phyloP scores from a whole-genome alignment of 2,329 filamentous ascomycete species.

The Aspergillus costaricaensis region DNA sequence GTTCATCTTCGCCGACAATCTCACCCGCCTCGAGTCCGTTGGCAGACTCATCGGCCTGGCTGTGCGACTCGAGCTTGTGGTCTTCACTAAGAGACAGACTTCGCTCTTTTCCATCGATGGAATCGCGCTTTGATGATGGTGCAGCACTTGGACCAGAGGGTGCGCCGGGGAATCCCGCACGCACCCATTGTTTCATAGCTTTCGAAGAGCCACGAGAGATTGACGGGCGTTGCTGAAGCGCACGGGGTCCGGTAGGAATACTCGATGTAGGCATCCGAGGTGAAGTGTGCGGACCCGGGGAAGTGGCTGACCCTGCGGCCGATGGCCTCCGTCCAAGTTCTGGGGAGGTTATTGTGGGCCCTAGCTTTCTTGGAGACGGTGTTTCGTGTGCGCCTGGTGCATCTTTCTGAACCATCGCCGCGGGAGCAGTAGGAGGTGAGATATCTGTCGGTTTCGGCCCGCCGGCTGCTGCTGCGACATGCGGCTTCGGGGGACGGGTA shows the following conservation, averaged over 20 bases:
- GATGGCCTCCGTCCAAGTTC: slow-evolving; percentile 28
- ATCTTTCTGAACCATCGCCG: slow-evolving; percentile 36
- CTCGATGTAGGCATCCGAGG: slow-evolving; percentile 38
- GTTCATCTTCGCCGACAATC: slow-evolving; percentile 15
- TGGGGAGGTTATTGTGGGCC: slow-evolving; percentile 27
- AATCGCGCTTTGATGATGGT: slow-evolving; percentile 34
- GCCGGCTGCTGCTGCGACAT: slow-evolving; percentile 16
- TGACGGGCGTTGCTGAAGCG: slow-evolving; percentile 38
- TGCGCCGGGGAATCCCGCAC: slow-evolving; percentile 36
- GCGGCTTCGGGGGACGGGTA: slow-evolving; percentile 26
- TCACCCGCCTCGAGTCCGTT: slow-evolving; percentile 20
- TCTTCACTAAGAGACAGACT: slow-evolving; percentile 23
- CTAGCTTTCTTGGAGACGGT: slow-evolving; percentile 21
- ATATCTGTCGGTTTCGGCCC: slow-evolving; percentile 30
- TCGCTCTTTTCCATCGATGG: slow-evolving; percentile 32
- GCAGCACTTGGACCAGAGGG: slow-evolving; percentile 22
- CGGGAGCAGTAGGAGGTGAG: slow-evolving; percentile 41
- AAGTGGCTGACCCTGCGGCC: slow-evolving; percentile 29
- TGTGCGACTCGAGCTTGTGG: slow-evolving; percentile 17
- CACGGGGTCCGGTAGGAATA: slow-evolving; percentile 46
- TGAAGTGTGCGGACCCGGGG: slow-evolving; percentile 39
- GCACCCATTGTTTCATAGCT: slow-evolving; percentile 42
- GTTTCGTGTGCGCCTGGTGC: slow-evolving; percentile 23
- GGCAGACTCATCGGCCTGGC: slow-evolving; percentile 17
- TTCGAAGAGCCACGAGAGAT: slow-evolving; percentile 37